Evolutionary conservation across 768 basidiomycete species (phyloP), one percentile per base, ranked within the genome.

Genomic region (Phanerodontia chrysosporium): DNA sequence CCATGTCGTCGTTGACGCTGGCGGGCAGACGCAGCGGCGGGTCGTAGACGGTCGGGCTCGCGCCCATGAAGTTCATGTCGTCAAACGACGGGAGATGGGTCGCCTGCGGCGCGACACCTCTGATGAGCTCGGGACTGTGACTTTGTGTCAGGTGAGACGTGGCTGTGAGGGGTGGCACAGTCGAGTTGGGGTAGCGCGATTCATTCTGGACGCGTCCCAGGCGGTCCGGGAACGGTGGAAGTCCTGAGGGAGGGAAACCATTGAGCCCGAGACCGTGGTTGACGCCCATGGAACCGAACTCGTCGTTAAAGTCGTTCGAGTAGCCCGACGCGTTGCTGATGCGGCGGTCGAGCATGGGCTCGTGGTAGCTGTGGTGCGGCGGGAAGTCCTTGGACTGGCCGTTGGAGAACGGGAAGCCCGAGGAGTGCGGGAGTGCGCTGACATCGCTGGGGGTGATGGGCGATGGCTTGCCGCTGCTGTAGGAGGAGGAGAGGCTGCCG

Each of bases 391-490:
- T 88, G 14, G 62, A 49, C 51, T 67, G 66, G 28, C 67, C 69
- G 60, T 69, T 70, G 58, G 73, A 72, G 63, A 74, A 67, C 49
- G 77, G 70, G 66, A 85, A 87, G 7, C 71, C 76, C 16, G 81
- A 74, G 5, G 80, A 71, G 61, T 81, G 81, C 64, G 84, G 85
- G 8, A 90, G 75, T 51, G 77, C 76, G 58, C 76, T 73, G 60
- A 84, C 81, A 70, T 90, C 89, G 65, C 72, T 85, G 32, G 88
- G 87, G 13, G 87, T 87, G 45, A 89, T 76, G 0, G 90, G 87
- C 21, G 90, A 90, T 51, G 85, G 86, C 72, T 89, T 90, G 62
- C 87, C 88, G 59, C 83, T 85, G 75, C 78, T 80, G 73, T 85
- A 83, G 16, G 84, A 86, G 2, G 85, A 85, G 24, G 84, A 76